Base-by-base conservation (phyloP, 2,329 filamentous ascomycete species). In the Alternaria angustiovoidea region DNA sequence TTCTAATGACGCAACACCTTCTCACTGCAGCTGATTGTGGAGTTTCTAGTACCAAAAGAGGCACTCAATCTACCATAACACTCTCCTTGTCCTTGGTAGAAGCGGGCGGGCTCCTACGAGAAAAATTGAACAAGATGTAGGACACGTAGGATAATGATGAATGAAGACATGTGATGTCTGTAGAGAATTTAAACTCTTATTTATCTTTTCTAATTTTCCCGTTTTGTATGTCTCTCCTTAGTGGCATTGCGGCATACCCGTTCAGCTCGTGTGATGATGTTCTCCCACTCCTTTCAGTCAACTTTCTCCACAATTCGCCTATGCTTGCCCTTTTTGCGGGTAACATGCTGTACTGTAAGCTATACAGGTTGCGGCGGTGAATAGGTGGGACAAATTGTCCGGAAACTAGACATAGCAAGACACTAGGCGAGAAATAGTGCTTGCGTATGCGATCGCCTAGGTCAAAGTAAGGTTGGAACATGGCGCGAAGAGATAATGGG, bases 391-490 rank as follows among this genome's bases (percentile, higher is more conserved):
- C 93, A 67, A 97, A 97, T 62, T 91, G 91, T 59, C 95, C 95
- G 0, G 93, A 96, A 24, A 94, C 83, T 2, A 99, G 88, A 71
- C 93, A 95, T 39, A 97, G 85, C 48, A 98, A 87, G 20, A 99
- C 96, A 14, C 89, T 87, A 0, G 93, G 93, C 0, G 93, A 94
- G 43, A 98, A 85, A 77, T 99, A 99, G 80, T 99, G 95, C 77
- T 96, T 97, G 58, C 93, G 90, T 63, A 99, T 92, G 48, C 95
- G 92, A 64, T 92, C 88, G 28, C 91, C 93, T 72, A 99, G 92
- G 77, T 97, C 93, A 75, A 96, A 97, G 80, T 99, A 99, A 73
- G 98, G 94, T 62, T 96, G 88, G 79, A 99, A 98, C 88, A 98
- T 98, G 71, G 91, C 92, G n/a, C 89, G 87, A 67, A 98, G 91